phyloP scores from a whole-genome alignment of 768 basidiomycete genomes.

The Chalciporus chontae region DNA sequence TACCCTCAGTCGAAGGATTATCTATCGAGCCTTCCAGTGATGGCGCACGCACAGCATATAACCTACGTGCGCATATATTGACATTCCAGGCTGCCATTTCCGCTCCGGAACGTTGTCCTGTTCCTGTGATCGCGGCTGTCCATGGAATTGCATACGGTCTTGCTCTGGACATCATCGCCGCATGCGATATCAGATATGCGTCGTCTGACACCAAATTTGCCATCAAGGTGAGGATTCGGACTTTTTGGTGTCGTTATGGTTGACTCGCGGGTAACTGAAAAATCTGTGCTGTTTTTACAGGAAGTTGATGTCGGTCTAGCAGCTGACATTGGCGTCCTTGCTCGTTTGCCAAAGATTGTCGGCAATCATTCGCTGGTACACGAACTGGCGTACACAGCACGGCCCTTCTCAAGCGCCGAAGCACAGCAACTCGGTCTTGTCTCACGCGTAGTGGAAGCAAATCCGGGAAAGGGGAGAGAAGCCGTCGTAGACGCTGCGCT shows the following conservation, averaged over 20 bases:
- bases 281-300: conserved; percentile 33
- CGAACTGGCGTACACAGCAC: conserved; percentile 75
- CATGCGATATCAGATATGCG: conserved; percentile 79
- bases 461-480: conserved; percentile 35
- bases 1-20: conserved; percentile 26
- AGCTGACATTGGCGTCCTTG: conserved; percentile 84
- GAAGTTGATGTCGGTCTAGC: conserved; percentile 87
- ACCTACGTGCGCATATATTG: conserved; percentile 44
- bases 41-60: conserved; percentile 48
- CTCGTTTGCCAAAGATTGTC: conserved; percentile 72
- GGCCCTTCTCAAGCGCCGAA: conserved; percentile 65
- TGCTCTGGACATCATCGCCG: conserved; percentile 63
- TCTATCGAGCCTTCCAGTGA: conserved; percentile 35
- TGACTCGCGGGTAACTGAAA: background rate
- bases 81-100: conserved; percentile 71
- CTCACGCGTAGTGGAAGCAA: conserved; percentile 64
- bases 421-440: conserved; percentile 71
- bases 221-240: conserved; percentile 56
- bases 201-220: conserved; percentile 59
- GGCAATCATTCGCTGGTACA: conserved; percentile 69
- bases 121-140: conserved; percentile 81
- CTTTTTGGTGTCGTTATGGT: background rate
- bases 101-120: conserved; percentile 60
- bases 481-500: conserved; percentile 68
- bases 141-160: conserved; percentile 71